phyloP scores from a whole-genome alignment of 78 protist species.

The Diacronema lutheri region DNA sequence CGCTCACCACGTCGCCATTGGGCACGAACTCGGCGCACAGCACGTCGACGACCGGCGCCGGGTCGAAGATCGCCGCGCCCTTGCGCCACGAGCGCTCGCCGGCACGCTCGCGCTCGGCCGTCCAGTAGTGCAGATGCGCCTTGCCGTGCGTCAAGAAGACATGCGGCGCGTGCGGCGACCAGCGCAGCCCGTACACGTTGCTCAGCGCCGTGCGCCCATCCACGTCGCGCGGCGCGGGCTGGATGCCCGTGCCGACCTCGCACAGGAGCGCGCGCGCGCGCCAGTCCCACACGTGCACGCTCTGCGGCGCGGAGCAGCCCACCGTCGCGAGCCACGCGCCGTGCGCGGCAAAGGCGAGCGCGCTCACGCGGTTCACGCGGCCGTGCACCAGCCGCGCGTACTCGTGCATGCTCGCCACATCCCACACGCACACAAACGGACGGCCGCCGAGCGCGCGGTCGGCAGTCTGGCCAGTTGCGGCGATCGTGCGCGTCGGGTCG shows the following conservation, averaged over 20 bases:
- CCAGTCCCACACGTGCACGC: neutral
- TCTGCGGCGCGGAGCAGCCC: neutral
- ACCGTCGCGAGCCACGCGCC: neutral
- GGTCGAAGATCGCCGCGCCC: neutral
- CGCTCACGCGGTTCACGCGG: neutral
- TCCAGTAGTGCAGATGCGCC: too few species aligned
- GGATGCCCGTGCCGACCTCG: too few species aligned
- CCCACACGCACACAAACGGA: neutral
- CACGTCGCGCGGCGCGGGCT: too few species aligned
- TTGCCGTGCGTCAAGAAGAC: too few species aligned
- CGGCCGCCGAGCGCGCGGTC: neutral
- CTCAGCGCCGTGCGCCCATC: too few species aligned
- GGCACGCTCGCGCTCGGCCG: too few species aligned
- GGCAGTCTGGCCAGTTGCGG: slow-evolving; percentile 6
- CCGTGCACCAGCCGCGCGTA: neutral
- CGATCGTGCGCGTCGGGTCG: neutral
- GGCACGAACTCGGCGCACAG: neutral
- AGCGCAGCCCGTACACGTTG: too few species aligned
- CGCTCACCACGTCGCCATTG: neutral
- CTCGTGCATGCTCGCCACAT: slow-evolving; percentile 11
- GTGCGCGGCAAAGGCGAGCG: neutral
- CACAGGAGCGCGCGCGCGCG: neutral
- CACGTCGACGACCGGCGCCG: neutral
- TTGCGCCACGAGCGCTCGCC: neutral
- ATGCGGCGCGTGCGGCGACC: too few species aligned